Base-by-base conservation (phyloP, 768 basidiomycete genomes). In the Lentinus tigrinus region DNA sequence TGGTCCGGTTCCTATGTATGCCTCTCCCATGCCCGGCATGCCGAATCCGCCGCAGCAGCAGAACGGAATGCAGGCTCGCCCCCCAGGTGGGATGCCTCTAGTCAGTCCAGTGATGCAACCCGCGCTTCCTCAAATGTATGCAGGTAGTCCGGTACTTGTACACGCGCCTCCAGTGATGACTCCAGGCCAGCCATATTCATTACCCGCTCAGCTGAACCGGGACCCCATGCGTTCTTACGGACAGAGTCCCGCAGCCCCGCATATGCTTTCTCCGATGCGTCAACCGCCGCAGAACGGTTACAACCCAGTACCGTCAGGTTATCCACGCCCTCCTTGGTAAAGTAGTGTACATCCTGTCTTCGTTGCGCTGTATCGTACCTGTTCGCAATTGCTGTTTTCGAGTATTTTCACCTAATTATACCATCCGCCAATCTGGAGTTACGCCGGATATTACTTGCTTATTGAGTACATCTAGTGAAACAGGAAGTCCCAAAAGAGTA, bases 101-200 rank as follows among this genome's bases (percentile, higher is more conserved):
- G 81, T 91, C 73, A 91, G 88, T 68, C 90, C 90, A n/a, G 81
- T 81, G n/a, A 78, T 89, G 74, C 72, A 81, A 34, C 81, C 81
- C 68, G 79, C 83, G 3, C 73, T 79, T 51, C 70, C 70, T 43
- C 68, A 78, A 16, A 85, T 90, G 81, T 91, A 89, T 69, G 79
- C 77, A 5, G 73, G 79, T 37, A 90, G 88, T 66, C 89, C 89
- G 11, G 83, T 85, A 17, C 69, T 91, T 69, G 81, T 91, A 77
- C 88, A 75, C 49, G 67, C 76, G 51, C 47, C 64, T 38, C 57
- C 68, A 42, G 76, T 80, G 69, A 71, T 73, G 53, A 62, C 63
- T 0, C 61, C 68, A 23, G 58, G 57, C 36, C 74, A 72, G 21
- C 66, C 73, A 1, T 78, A 78, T 52, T 68, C 9, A 50, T 37